These are phyloP conservation scores for Aspergillus vadensis DNA, from an alignment of 2,329 filamentous ascomycete genomes.

Conservation along the genomic window DNA sequence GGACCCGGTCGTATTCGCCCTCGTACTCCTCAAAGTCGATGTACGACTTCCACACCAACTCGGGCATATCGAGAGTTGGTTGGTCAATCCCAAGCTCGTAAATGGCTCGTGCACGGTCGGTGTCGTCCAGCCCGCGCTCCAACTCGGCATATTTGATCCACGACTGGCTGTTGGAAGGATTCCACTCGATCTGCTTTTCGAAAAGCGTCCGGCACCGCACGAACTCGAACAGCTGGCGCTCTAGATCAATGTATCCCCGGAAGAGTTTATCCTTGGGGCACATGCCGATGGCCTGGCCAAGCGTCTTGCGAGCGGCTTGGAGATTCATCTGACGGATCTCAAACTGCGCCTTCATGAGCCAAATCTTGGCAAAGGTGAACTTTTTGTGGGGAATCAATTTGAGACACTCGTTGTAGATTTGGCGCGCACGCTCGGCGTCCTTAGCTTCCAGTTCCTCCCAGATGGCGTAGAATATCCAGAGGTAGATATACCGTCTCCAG, in stretches of 20 bases:
- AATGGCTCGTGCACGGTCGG: conserved; percentile 84
- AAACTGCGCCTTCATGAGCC: conserved; percentile 91
- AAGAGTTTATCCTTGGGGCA: conserved; percentile 96
- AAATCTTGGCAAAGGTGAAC: conserved; percentile 96
- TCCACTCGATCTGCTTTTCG: conserved; percentile 92
- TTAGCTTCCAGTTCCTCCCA: conserved; percentile 89
- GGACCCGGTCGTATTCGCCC: conserved; percentile 81
- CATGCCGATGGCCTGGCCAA: conserved; percentile 88
- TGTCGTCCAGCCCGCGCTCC: conserved; percentile 85
- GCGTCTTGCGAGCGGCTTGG: conserved; percentile 76
- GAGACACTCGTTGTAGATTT: conserved; percentile 88
- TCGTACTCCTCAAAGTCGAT: conserved; percentile 99
- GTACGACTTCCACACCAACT: conserved; percentile 95
- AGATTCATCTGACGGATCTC: conserved; percentile 86
- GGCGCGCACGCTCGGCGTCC: conserved; percentile 74
- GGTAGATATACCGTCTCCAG: conserved; percentile 95
- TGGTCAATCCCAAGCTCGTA: conserved; percentile 88
- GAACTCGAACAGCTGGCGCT: conserved; percentile 94
- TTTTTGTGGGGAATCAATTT: conserved; percentile 90
- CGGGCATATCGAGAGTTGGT: conserved; percentile 88
- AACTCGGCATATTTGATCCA: conserved; percentile 97
- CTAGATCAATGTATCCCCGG: conserved; percentile 88
- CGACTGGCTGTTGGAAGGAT: conserved; percentile 83
- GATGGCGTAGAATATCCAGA: conserved; percentile 96
- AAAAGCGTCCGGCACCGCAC: conserved; percentile 86